Evolutionary conservation across 257 asterid species (phyloP).

Genomic region (Sherardia arvensis): DNA sequence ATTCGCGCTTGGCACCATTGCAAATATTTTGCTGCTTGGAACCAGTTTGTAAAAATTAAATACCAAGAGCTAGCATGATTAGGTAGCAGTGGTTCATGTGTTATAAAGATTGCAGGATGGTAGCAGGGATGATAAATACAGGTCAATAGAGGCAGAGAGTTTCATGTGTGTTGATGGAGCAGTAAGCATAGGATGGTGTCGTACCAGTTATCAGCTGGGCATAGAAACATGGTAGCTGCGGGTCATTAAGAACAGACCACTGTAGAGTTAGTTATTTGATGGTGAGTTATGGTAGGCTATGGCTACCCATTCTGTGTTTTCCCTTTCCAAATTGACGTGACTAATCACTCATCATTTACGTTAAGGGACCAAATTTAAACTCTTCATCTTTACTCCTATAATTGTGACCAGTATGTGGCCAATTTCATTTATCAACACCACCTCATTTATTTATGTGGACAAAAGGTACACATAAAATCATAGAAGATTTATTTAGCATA

Average conservation of each 20-base stretch:
- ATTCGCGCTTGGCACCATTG: no score
- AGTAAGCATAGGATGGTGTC: neutral
- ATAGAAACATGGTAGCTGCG: neutral
- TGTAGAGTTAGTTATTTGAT: slow-evolving; percentile 11
- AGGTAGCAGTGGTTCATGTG: no score
- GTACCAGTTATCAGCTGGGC: neutral
- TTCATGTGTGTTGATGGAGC: neutral
- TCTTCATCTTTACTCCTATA: no score
- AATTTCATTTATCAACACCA: slow-evolving; percentile 1
- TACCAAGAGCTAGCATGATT: no score
- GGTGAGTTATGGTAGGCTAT: slow-evolving; percentile 8
- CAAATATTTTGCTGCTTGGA: no score
- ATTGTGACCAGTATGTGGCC: no score
- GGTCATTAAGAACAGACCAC: neutral
- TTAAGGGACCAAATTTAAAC: slow-evolving; percentile 1
- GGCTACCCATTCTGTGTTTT: neutral
- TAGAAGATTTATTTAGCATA: no score
- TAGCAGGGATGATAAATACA: no score
- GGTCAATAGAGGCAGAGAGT: no score
- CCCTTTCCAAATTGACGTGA: slow-evolving; percentile 11
- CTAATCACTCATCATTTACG: slow-evolving; percentile 12
- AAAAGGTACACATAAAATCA: no score
- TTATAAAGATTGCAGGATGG: no score
- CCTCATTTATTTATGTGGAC: slow-evolving; percentile 14
- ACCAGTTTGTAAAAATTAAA: no score